phyloP scores from a whole-genome alignment of 1,139 yeast genomes.

The Sugiyamaella japonica region DNA sequence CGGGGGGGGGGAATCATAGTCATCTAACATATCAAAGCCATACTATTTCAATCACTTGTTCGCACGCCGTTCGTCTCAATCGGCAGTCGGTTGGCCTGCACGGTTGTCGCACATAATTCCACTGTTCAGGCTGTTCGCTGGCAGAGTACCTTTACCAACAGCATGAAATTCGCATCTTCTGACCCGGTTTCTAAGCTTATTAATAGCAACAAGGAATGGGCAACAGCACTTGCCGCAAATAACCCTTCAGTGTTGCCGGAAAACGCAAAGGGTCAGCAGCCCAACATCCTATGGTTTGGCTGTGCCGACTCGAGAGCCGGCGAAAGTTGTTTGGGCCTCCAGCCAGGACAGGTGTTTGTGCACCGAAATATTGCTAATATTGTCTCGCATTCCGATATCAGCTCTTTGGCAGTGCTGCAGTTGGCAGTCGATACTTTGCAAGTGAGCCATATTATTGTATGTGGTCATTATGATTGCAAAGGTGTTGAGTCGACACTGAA shows the following conservation, averaged over 20 bases:
- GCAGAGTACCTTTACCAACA: background rate
- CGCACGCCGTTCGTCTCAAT: constrained; percentile 5
- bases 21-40: too few relatives aligned
- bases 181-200: constrained; percentile 58
- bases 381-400: constrained; percentile 67
- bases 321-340: constrained; percentile 70
- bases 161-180: constrained; percentile 16
- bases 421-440: constrained; percentile 86
- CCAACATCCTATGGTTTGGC: constrained; percentile 95
- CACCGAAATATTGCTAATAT: constrained; percentile 91
- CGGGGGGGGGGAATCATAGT: too few relatives aligned
- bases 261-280: constrained; percentile 84
- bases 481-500: constrained; percentile 88
- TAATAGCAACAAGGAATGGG: constrained; percentile 66
- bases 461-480: constrained; percentile 99
- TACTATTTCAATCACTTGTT: constrained; percentile 2
- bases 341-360: constrained; percentile 93
- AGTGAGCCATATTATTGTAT: constrained; percentile 79
- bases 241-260: constrained; percentile 66
- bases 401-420: constrained; percentile 81
- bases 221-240: constrained; percentile 56
- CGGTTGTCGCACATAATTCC: background rate
- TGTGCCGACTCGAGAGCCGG: constrained; percentile 94
- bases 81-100: background rate
- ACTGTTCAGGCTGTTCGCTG: background rate